Percentiles rank a stretch among this genome's conserved stretches.
Conservation (phyloP, 2,329 filamentous ascomycete genomes). For the Aspergillus candidus region DNA sequence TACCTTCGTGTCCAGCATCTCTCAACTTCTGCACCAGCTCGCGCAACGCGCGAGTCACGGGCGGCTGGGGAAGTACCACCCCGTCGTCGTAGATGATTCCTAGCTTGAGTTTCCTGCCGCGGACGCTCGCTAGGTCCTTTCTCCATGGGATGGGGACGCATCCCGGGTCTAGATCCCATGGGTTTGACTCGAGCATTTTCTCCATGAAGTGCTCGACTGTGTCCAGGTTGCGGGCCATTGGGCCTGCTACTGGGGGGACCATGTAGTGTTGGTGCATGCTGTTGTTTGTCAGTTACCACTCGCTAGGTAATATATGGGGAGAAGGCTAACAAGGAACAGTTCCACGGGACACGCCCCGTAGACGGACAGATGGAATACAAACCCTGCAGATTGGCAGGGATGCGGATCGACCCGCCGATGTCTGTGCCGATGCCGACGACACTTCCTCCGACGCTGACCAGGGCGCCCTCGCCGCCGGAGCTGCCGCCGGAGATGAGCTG, state of each 20-base stretch:
- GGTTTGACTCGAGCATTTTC: constrained; percentile 13
- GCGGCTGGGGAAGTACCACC: constrained; percentile 55
- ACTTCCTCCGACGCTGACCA: constrained; percentile 45
- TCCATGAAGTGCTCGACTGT: constrained; percentile 27
- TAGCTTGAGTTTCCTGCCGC: constrained; percentile 49
- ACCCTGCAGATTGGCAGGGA: constrained; percentile 47
- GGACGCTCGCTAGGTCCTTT: constrained; percentile 17
- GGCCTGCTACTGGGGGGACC: constrained; percentile 23
- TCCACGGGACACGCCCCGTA: constrained; percentile 25
- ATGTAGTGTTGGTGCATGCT: constrained; percentile 35
- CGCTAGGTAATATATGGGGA: neutral
- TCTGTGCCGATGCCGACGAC: constrained; percentile 50
- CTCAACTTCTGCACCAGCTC: constrained; percentile 47
- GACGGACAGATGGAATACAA: constrained; percentile 39
- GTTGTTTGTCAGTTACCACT: constrained; percentile 27
- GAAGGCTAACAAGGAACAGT: constrained; percentile 17
- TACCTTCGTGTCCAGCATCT: constrained; percentile 49
- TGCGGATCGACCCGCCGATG: constrained; percentile 49
- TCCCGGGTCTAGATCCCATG: constrained; percentile 36
- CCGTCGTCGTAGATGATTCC: constrained; percentile 56
- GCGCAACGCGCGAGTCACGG: constrained; percentile 50
- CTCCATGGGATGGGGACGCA: constrained; percentile 28
- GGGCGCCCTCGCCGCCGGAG: constrained; percentile 49
- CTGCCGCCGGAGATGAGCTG: constrained; percentile 48
- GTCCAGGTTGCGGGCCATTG: constrained; percentile 19